Base-by-base conservation (phyloP, 768 basidiomycete genomes). In the Hericium coralloides region DNA sequence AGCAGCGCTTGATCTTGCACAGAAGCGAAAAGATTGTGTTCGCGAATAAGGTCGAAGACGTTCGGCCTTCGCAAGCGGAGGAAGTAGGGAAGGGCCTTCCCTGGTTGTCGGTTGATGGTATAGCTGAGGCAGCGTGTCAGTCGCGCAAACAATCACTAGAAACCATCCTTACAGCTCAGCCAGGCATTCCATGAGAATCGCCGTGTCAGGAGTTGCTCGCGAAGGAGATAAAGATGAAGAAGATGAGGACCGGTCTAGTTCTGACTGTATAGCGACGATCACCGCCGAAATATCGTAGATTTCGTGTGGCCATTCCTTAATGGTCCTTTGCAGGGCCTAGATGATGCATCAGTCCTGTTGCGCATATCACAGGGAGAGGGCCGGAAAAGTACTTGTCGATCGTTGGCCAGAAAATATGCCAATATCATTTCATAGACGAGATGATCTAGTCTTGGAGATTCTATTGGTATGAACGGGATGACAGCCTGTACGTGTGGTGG, bases 371-470 rank as follows among this genome's bases (percentile, higher is more conserved):
- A 12, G 38, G 54, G 45, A 8, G 48, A 56, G 9, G 37, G 3
- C 3, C 6, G 5, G 17, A 26, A 10, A 57, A 76, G 38, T 64
- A 90, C 93, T 66, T 78, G 70, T 66, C 79, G 81, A 68, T 98
- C 90, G 55, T 90, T 82, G 3, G 80, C 75, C 25, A 98, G 71
- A 69, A 92, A 89, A 68, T 97, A 81, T 0, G 84, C 92, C 7
- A 99, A 78, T 47, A 98, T 84, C 89, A 98, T 92, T 69, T 95
- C 95, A 69, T 98, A 99, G 2, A 95, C 89, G 26, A 94, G 67
- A 63, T 85, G 84, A 38, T 85, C 83, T 12, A 98, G 78, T 53
- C 84, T 84, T 0, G 95, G 95, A 4, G 81, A 73, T 41, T 85
- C 79, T 0, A 87, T 94, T 0, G 97, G 97, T 0, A 98, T 81